Evolutionary conservation across 2,329 filamentous ascomycete genomes (phyloP).

Genomic region (Ophiobolus disseminans): DNA sequence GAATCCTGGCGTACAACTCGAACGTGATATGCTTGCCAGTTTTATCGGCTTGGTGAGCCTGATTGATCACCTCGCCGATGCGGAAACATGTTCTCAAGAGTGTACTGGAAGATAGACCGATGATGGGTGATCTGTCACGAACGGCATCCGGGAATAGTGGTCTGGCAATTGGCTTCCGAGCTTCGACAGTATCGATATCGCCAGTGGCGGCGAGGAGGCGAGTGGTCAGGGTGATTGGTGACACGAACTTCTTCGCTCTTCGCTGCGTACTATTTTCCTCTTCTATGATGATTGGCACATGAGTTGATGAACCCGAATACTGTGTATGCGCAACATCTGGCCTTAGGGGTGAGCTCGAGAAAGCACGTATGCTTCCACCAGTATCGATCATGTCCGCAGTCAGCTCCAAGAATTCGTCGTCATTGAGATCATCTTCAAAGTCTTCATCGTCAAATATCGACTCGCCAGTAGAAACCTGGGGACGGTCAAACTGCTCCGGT

Average conservation of each 20-base stretch:
- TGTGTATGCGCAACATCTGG: too few species aligned
- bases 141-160: constrained; percentile 59
- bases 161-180: constrained; percentile 57
- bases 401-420: constrained; percentile 32
- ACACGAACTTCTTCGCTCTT: constrained; percentile 24
- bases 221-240: constrained; percentile 32
- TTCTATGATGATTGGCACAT: not conserved
- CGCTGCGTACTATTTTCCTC: not conserved
- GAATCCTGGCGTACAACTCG: constrained; percentile 69
- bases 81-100: constrained; percentile 69
- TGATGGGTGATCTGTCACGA: constrained; percentile 61
- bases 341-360: constrained; percentile 7
- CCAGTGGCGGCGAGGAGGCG: constrained; percentile 17
- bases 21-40: constrained; percentile 60
- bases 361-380: not conserved
- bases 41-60: constrained; percentile 55
- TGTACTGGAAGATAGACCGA: constrained; percentile 57
- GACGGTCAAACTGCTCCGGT: not conserved
- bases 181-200: constrained; percentile 1
- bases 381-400: constrained; percentile 5
- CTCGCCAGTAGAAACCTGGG: not conserved
- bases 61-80: constrained; percentile 65
- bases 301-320: not conserved
- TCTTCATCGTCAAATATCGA: constrained; percentile 9
- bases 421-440: constrained; percentile 33